Base-by-base conservation (phyloP, 2,329 filamentous ascomycete species). In the Aureobasidium sp. region DNA sequence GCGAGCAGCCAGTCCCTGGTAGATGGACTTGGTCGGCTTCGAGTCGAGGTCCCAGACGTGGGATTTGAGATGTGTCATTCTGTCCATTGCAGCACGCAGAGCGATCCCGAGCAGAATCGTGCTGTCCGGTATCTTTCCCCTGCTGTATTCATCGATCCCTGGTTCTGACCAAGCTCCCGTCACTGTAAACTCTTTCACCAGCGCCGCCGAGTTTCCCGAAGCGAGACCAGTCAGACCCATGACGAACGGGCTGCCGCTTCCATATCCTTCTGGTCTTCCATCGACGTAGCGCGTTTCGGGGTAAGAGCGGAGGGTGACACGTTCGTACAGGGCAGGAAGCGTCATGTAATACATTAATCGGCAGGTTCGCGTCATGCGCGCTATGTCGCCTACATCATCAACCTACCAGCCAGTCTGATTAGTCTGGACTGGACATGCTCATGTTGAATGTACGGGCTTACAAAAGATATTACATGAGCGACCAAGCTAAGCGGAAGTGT, bases 321-420 rank as follows among this genome's bases (percentile, higher is more conserved):
- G 71, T 68, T 78, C 76, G 70, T 85, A 86, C 42, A 86, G 77
- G 60, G 81, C 81, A 21, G 84, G 83, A 2, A 85, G 73, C 35
- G 81, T 77, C 81, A 86, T 85, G 72, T 86, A 86, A 65, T 85
- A 83, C 65, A 85, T 77, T 42, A 86, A 76, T 15, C 82, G 78
- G 63, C 81, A 84, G 55, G 83, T 84, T 61, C 82, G 77, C 64
- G 82, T 84, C 57, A 84, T 70, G 62, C 81, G 77, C 33, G 82
- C 81, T 27, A 86, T 77, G 67, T 85, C 83, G 62, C 72, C 79
- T 45, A 77, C 74, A 73, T 84, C 75, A 63, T 85, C 80, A 50
- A 86, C 72, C 81, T 84, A 37, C 15, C 51, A 33, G 13, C 49
- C 50, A 54, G 31, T 45, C 45, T 35, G 43, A 35, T 62, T 43